Evolutionary conservation across 345 rosid genomes (phyloP).

Genomic region (Rhodomyrtus tomentosa): DNA sequence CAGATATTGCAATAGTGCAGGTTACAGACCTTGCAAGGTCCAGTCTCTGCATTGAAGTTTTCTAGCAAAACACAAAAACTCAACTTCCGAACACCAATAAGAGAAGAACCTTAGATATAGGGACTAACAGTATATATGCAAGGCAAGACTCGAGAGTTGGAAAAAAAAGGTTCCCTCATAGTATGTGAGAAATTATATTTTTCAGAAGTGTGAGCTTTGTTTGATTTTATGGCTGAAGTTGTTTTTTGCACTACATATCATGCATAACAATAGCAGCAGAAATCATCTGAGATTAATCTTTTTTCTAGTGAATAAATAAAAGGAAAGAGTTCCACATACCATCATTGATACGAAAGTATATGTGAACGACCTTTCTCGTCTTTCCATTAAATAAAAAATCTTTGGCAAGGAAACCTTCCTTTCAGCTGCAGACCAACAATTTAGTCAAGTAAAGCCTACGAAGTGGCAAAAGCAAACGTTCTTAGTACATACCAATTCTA

Average conservation of each 20-base stretch:
- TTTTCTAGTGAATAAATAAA: not conserved
- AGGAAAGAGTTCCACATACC: slow-evolving; percentile 29
- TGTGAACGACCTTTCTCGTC: slow-evolving; percentile 53
- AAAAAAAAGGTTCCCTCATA: not conserved
- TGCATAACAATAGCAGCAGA: not conserved
- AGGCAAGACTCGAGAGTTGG: not conserved
- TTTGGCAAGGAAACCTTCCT: slow-evolving; percentile 31
- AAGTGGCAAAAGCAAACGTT: not conserved
- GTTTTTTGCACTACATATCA: not conserved
- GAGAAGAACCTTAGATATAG: not conserved
- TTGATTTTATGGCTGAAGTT: not conserved
- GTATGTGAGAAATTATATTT: not conserved
- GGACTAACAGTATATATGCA: not conserved
- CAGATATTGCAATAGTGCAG: not conserved
- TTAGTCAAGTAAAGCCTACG: slow-evolving; percentile 1
- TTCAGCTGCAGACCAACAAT: slow-evolving; percentile 23
- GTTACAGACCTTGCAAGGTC: not conserved
- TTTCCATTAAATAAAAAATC: slow-evolving; percentile 46
- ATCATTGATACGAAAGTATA: slow-evolving; percentile 31
- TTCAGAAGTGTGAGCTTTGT: not conserved
- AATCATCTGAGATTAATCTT: not conserved
- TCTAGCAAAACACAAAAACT: not conserved
- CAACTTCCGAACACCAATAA: not conserved
- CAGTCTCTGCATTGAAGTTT: not conserved
- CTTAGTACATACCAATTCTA: slow-evolving; percentile 22